Conservation (phyloP, 306 rosid genomes). For the Sicyos edulis region DNA sequence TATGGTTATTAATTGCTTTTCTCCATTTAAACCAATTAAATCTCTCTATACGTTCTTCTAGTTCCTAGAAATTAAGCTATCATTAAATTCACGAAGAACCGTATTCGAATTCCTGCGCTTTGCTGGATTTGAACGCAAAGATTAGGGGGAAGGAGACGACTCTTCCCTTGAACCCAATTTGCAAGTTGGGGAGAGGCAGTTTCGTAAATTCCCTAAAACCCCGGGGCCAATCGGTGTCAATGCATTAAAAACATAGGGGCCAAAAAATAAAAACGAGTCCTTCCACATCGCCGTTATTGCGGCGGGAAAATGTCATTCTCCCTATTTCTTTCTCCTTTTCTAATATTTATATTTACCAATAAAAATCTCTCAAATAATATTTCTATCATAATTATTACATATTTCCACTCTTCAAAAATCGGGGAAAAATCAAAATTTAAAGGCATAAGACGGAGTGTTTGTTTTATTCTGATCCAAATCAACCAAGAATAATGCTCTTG, state of each 20-base stretch:
- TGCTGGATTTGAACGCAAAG: not conserved
- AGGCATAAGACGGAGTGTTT: too few species aligned
- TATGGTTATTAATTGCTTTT: too few species aligned
- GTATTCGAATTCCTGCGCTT: too few species aligned
- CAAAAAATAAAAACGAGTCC: conserved; percentile 6
- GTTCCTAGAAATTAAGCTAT: too few species aligned
- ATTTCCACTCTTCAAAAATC: not conserved
- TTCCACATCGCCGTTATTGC: conserved; percentile 57
- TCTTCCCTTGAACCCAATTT: conserved; percentile 6
- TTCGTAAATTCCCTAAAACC: conserved; percentile 33
- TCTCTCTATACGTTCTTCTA: too few species aligned
- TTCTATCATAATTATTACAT: not conserved
- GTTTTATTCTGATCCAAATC: not conserved
- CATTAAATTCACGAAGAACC: too few species aligned
- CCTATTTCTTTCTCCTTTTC: not conserved
- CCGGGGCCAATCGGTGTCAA: conserved; percentile 14
- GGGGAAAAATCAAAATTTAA: too few species aligned
- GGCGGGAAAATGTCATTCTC: conserved; percentile 50
- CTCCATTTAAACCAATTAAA: too few species aligned
- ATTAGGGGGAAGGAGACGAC: not conserved
- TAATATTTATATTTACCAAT: too few species aligned
- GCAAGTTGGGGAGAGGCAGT: conserved; percentile 38
- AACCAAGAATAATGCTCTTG: not conserved
- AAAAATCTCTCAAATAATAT: too few species aligned
- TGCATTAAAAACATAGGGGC: conserved; percentile 19